Conservation (phyloP, 257 asterid species). For the Henckelia pumila region DNA sequence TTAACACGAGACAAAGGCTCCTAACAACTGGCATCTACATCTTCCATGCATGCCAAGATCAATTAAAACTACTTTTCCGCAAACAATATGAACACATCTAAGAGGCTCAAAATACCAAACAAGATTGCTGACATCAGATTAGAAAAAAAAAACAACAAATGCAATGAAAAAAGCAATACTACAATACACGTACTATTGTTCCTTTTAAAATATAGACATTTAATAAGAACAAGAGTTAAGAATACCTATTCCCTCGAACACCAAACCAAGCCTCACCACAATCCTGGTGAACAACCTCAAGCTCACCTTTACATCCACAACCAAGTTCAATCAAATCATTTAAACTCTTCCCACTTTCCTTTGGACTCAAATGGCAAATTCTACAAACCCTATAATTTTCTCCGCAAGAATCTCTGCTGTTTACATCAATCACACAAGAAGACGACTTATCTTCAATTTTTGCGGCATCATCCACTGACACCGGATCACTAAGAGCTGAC, state of each 20-base stretch:
- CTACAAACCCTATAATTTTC: constrained; percentile 52
- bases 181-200: too few relatives aligned
- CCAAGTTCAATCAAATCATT: constrained; percentile 75
- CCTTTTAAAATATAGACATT: too few relatives aligned
- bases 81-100: background rate
- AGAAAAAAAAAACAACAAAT: background rate
- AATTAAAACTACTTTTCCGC: background rate
- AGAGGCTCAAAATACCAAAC: background rate
- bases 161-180: background rate
- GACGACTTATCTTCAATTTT: constrained; percentile 26
- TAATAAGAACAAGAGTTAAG: background rate
- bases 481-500: constrained; percentile 6
- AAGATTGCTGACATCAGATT: background rate
- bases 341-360: constrained; percentile 38
- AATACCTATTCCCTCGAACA: constrained; percentile 66
- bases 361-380: constrained; percentile 70
- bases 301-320: constrained; percentile 92
- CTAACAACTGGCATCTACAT: background rate
- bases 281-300: constrained; percentile 60
- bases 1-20: background rate
- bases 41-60: background rate
- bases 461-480: constrained; percentile 24
- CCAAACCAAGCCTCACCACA: constrained; percentile 87
- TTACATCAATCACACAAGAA: constrained; percentile 40
- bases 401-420: constrained; percentile 24